Percentiles rank a stretch among this genome's conserved stretches.
These are phyloP conservation scores for Apophysomyces variabilis DNA, from an alignment of 371 early-diverging fungal species.

Conservation along the genomic window DNA sequence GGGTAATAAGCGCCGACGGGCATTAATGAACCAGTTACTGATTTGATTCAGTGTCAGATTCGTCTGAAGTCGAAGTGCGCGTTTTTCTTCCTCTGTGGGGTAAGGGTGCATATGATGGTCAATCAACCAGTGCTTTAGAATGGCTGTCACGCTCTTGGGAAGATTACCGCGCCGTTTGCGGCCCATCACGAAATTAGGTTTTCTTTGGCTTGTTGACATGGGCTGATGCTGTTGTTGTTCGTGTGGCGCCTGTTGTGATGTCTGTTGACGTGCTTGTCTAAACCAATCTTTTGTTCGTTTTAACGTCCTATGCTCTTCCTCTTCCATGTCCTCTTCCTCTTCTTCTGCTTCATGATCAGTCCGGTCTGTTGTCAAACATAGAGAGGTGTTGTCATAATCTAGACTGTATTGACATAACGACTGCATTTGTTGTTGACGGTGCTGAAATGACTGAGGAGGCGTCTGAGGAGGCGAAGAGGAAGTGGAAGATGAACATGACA, in stretches of 20 bases:
- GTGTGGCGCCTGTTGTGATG: neutral
- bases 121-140: conserved; percentile 69
- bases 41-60: conserved; percentile 71
- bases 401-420: conserved; percentile 10
- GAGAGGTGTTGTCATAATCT: conserved; percentile 5
- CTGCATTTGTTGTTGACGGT: conserved; percentile 11
- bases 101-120: conserved; percentile 74
- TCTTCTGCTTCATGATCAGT: conserved; percentile 2
- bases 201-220: neutral
- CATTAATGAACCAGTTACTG: conserved; percentile 88
- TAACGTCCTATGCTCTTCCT: neutral
- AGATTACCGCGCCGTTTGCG: conserved; percentile 56
- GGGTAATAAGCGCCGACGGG: conserved; percentile 63
- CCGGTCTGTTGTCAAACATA: neutral
- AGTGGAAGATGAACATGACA: conserved; percentile 8
- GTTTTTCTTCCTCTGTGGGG: conserved; percentile 76
- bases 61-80: conserved; percentile 54
- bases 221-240: neutral
- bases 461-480: conserved; percentile 9
- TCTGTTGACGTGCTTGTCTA: no score
- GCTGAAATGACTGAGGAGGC: conserved; percentile 9
- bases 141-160: conserved; percentile 56
- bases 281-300: neutral
- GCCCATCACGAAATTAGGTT: conserved; percentile 3
- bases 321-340: neutral